These are phyloP conservation scores for Fraxinus nigra DNA, from an alignment of 305 asterid genomes.

Conservation along the genomic window DNA sequence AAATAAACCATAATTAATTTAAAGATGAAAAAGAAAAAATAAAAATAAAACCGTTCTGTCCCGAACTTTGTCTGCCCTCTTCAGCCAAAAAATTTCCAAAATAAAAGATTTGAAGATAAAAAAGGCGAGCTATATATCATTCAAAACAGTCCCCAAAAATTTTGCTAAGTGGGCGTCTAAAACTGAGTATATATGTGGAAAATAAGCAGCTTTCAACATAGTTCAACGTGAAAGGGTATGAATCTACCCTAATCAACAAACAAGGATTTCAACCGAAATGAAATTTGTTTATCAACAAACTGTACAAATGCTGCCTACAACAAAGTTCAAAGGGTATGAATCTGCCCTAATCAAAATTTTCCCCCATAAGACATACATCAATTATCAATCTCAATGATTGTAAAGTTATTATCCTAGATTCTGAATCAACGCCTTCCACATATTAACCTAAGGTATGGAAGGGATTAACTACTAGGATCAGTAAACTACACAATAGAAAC, in stretches of 20 bases:
- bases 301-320: constrained; percentile 26
- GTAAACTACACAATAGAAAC: not conserved
- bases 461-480: constrained; percentile 20
- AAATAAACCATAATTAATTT: too few species aligned
- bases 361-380: constrained; percentile 16
- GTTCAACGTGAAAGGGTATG: not conserved
- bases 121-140: not conserved
- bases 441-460: constrained; percentile 13
- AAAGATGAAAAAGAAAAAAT: not conserved
- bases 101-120: not conserved
- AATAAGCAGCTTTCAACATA: not conserved
- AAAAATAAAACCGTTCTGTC: not conserved
- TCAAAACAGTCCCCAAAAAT: not conserved
- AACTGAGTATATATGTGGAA: not conserved
- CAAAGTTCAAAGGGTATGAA: not conserved
- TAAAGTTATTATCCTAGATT: constrained; percentile 23
- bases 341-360: constrained; percentile 14
- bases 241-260: not conserved
- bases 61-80: not conserved
- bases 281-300: not conserved
- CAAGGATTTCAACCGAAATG: not conserved
- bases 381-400: constrained; percentile 8
- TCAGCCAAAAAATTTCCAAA: not conserved
- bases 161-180: not conserved
- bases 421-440: constrained; percentile 22